Conservation (phyloP, 352 stramenopile species). For the Phytophthora niederhauseri region DNA sequence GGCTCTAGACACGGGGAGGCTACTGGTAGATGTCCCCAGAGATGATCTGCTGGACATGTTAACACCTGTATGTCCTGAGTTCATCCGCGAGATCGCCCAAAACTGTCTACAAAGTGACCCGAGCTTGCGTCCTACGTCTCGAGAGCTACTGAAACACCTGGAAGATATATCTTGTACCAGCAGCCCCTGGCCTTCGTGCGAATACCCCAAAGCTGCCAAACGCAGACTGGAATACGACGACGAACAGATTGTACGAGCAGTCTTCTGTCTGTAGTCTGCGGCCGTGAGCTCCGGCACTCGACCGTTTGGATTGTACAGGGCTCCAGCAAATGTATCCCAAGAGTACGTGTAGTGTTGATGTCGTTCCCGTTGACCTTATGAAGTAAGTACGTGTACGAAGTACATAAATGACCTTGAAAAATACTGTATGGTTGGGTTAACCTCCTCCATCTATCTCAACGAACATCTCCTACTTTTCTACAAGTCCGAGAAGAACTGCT, state of each 20-base stretch:
- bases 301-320: not conserved
- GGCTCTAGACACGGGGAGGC: slow-evolving; percentile 56
- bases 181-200: slow-evolving; percentile 25
- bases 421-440: slow-evolving; percentile 35
- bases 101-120: slow-evolving; percentile 48
- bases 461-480: slow-evolving; percentile 32
- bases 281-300: not conserved
- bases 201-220: slow-evolving; percentile 17
- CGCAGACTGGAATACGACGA: slow-evolving; percentile 9
- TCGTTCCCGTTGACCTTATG: not conserved
- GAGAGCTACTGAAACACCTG: slow-evolving; percentile 27
- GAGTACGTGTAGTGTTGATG: not conserved
- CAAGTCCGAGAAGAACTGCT: slow-evolving; percentile 88
- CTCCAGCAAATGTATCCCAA: not conserved
- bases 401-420: slow-evolving; percentile 15
- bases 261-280: slow-evolving; percentile 21
- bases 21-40: slow-evolving; percentile 38
- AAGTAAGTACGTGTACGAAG: not conserved
- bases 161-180: slow-evolving; percentile 26
- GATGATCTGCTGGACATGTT: slow-evolving; percentile 42
- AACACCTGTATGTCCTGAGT: slow-evolving; percentile 42
- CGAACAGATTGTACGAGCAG: slow-evolving; percentile 13
- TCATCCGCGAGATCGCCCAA: slow-evolving; percentile 42
- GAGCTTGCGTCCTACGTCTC: slow-evolving; percentile 36
- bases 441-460: slow-evolving; percentile 30